A percentile compares a stretch with the other conserved stretches of the same genome.
Evolutionary conservation across 108 stramenopile genomes (phyloP).

Genomic region (Nitzschia inconspicua): DNA sequence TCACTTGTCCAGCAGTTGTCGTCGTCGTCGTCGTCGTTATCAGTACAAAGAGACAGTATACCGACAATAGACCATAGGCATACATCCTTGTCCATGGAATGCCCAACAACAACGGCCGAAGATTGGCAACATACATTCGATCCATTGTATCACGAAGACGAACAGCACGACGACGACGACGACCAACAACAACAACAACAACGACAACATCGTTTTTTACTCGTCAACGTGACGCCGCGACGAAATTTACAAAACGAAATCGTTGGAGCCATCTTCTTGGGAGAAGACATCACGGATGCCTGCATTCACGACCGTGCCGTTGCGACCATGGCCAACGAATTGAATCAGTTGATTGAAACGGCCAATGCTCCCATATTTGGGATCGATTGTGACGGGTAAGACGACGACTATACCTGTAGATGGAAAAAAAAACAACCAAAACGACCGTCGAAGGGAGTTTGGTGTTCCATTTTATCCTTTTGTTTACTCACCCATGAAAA

Average conservation of each 20-base stretch:
- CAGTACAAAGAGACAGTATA: too few species aligned
- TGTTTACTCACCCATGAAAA: neutral
- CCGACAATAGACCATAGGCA: too few species aligned
- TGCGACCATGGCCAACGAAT: conserved; percentile 36
- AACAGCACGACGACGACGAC: neutral
- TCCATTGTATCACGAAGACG: too few species aligned
- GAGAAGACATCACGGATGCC: conserved; percentile 58
- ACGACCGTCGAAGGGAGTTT: neutral
- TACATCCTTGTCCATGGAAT: too few species aligned
- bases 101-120: too few species aligned
- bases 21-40: too few species aligned
- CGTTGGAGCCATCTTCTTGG: conserved; percentile 55
- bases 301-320: conserved; percentile 45
- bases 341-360: conserved; percentile 57
- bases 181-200: conserved; percentile 13
- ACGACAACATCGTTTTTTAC: conserved; percentile 36
- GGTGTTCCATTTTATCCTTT: neutral
- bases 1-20: too few species aligned
- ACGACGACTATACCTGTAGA: too few species aligned
- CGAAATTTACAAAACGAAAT: conserved; percentile 13
- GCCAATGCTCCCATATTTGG: conserved; percentile 80
- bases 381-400: conserved; percentile 51
- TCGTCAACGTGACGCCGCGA: conserved; percentile 53
- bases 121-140: too few species aligned
- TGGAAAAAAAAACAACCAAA: neutral